phyloP scores from a whole-genome alignment of 768 basidiomycete genomes.

The Clitopilus passeckerianus region DNA sequence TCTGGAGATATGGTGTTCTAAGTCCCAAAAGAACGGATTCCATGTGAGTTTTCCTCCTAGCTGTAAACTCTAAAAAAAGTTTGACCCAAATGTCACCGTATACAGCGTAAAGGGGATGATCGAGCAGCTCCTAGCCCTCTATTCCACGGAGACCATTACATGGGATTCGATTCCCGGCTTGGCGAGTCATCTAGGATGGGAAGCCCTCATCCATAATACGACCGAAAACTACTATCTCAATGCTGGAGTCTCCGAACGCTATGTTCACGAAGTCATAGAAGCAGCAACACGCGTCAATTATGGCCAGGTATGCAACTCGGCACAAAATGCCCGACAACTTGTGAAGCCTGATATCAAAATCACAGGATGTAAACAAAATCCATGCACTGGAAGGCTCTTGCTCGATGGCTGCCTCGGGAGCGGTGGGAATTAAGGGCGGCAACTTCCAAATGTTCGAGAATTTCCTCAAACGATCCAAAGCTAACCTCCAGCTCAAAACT shows the following conservation, averaged over 20 bases:
- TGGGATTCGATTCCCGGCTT: constrained; percentile 63
- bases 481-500: constrained; percentile 68
- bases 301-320: constrained; percentile 49
- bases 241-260: constrained; percentile 52
- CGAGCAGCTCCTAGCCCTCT: constrained; percentile 48
- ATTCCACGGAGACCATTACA: constrained; percentile 45
- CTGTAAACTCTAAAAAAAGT: neutral
- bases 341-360: neutral
- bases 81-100: neutral
- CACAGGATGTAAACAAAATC: constrained; percentile 60
- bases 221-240: constrained; percentile 51
- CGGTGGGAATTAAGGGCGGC: constrained; percentile 66
- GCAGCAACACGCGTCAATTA: constrained; percentile 83
- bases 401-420: constrained; percentile 69
- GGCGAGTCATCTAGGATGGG: constrained; percentile 47
- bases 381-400: constrained; percentile 73
- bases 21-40: constrained; percentile 53
- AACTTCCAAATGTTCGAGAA: constrained; percentile 83
- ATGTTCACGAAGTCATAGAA: constrained; percentile 71
- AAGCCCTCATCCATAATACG: constrained; percentile 40
- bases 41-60: constrained; percentile 34
- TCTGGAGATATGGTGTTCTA: constrained; percentile 74
- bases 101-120: constrained; percentile 53
- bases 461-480: constrained; percentile 67
- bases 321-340: neutral